A percentile compares a stretch with the other conserved stretches of the same genome.
Evolutionary conservation across 23 red algal genomes (phyloP).

Genomic region (Agarophyton chilense): DNA sequence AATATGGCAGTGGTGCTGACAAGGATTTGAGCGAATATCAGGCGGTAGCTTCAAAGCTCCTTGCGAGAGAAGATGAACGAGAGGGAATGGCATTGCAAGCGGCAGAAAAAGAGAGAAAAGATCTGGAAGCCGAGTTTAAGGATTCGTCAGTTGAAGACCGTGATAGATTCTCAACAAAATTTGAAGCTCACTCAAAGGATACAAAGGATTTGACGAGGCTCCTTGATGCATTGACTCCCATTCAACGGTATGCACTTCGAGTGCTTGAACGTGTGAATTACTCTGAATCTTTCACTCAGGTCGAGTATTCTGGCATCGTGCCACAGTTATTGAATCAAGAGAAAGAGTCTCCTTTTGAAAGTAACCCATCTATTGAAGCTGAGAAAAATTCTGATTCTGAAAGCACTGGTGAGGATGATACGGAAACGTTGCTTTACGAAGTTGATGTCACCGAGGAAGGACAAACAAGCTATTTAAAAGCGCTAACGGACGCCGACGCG

Average conservation of each 20-base stretch:
- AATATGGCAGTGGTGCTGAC: not conserved
- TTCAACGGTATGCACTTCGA: conserved; percentile 69
- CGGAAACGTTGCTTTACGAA: conserved; percentile 49
- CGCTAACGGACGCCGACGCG: conserved; percentile 71
- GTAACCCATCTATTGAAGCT: not conserved
- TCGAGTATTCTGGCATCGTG: not conserved
- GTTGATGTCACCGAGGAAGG: conserved; percentile 56
- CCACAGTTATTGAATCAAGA: not conserved
- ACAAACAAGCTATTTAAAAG: conserved; percentile 61
- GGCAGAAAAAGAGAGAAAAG: conserved; percentile 37
- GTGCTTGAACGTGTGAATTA: conserved; percentile 32
- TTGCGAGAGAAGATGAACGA: conserved; percentile 53
- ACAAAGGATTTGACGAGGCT: not conserved
- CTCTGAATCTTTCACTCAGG: not conserved
- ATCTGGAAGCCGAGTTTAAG: conserved; percentile 41
- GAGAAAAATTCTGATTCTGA: not conserved
- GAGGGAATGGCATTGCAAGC: conserved; percentile 13
- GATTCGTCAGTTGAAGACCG: conserved; percentile 4
- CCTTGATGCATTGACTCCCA: conserved; percentile 29
- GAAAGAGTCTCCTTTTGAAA: not conserved
- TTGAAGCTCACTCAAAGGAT: not conserved
- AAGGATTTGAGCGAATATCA: conserved; percentile 18
- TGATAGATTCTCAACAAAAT: not conserved
- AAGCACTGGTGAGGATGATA: not conserved
- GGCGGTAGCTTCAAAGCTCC: conserved; percentile 23